Evolutionary conservation across 139 green algal species (phyloP), one percentile per base, ranked within the genome.

Genomic region (Medakamo hakoo): DNA sequence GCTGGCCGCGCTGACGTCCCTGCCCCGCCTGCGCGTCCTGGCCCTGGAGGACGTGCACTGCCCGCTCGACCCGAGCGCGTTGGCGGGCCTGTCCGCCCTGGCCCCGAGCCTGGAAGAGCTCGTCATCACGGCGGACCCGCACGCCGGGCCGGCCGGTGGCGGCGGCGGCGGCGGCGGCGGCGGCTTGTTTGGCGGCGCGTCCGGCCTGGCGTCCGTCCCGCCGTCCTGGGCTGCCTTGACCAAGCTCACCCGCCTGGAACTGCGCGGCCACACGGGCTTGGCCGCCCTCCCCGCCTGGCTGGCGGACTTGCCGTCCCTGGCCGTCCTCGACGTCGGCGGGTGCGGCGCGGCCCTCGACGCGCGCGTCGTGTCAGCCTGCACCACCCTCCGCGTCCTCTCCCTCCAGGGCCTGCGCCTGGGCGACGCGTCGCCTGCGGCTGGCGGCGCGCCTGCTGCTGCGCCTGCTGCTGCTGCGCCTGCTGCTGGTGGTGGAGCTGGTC

Each of bases 41-140:
- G 25, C 27, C 18, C 68, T 84, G 26, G 75, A 84, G 64, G 75
- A 72, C 48, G 59, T 83, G 52, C 76, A 79, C 27, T 80, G 71
- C 70, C 62, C 63, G 20, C 3, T 81, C 16, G 63, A 76, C 4
- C 24, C 22, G 5, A 31, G 65, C 28, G 29, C 71, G 3, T 49
- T 76, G 55, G 63, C 65, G 16, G 66, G 73, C 27, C 75, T 86
- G 25, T 59, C 68, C 18, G 23, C 32, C 21, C 63, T 86, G 18
- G 59, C 68, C 4, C 61, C 76, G 65, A n/a, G n/a, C n/a, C 72
- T 84, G 56, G n/a, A 24, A 27, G 49, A 22, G 24, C 49, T 32
- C 2, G 4, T 22, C 18, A 25, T 57, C n/a, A 32, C 18, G 55
- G 71, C 73, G 62, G 30, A 59, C 16, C 62, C n/a, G n/a, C n/a